Conservation (phyloP, 371 early-diverging fungal genomes). For the Caulochytrium protostelioides region DNA sequence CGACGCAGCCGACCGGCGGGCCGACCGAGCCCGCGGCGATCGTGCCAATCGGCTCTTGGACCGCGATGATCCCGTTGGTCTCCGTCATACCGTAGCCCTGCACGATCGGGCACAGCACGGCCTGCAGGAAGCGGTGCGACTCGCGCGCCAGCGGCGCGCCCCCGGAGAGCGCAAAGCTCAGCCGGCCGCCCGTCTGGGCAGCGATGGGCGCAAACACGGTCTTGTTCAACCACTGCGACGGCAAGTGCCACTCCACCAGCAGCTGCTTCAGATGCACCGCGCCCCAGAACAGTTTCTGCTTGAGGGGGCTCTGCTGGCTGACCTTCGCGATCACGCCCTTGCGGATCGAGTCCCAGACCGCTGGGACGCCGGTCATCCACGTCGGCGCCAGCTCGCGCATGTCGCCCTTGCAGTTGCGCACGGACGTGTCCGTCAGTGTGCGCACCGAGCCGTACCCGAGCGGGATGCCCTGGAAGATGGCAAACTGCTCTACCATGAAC, state of each 20-base stretch:
- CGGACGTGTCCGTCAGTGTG: constrained; percentile 71
- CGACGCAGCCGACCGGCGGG: constrained; percentile 17
- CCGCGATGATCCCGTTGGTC: constrained; percentile 16
- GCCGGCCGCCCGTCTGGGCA: constrained; percentile 76
- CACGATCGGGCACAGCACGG: constrained; percentile 59
- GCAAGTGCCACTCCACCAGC: constrained; percentile 37
- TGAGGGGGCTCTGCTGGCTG: constrained; percentile 31
- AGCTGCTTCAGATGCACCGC: constrained; percentile 54
- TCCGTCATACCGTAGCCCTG: constrained; percentile 75
- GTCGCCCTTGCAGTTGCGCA: constrained; percentile 84
- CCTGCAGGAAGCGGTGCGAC: constrained; percentile 65
- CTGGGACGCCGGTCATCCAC: constrained; percentile 78
- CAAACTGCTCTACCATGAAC: constrained; percentile 44
- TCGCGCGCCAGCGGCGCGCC: constrained; percentile 78
- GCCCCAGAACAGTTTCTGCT: constrained; percentile 46
- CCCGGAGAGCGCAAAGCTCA: constrained; percentile 72
- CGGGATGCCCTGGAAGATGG: constrained; percentile 46
- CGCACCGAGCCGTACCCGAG: constrained; percentile 77
- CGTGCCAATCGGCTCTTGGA: constrained; percentile 6
- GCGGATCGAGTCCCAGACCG: constrained; percentile 73
- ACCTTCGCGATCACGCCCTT: constrained; percentile 60
- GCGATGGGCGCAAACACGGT: constrained; percentile 76
- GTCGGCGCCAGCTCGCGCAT: constrained; percentile 77
- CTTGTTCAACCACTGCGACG: constrained; percentile 49
- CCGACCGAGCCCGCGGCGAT: constrained; percentile 25